Evolutionary conservation across 169 alveolate species (phyloP), one percentile per base, ranked within the genome.

Genomic region (Cryptosporidium baileyi): DNA sequence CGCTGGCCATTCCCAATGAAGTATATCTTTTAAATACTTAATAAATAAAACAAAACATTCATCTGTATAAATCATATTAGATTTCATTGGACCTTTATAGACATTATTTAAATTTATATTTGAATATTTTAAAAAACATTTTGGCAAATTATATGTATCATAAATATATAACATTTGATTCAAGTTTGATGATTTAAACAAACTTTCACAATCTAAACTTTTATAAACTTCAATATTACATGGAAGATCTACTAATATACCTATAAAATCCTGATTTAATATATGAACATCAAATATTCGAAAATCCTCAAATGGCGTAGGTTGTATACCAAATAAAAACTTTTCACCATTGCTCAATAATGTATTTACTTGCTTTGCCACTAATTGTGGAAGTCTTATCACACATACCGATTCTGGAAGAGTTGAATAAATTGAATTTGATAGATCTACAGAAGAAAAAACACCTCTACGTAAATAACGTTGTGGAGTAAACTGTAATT

Each of bases 1-100:
- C 8, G 90, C 92, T 24, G 92, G 93, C 96, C 96, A 93, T 82
- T 93, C 96, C 96, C 96, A 93, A 80, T 90, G 80, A 44, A 89
- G 67, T 24, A 80, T 60, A 30, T 90, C 93, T 34, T 89, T 80
- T 67, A 93, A 54, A 34, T 74, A 74, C 24, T 19, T 43, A 54
- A 74, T 52, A 34, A 74, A 74, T 30, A 60, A 51, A n/a, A 34
- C 67, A 19, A 51, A 74, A n/a, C 54, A 51, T 19, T 22, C 60
- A n/a, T 74, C 85, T 13, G 67, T n/a, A 19, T 74, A 74, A 38
- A 59, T 45, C 60, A 26, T 54, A 74, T 34, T 74, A 17, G 85
- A 74, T 13, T 34, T 74, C 60, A 74, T 52, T 19, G 60, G 63
- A 11, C 85, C 65, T 34, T 36, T 52, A 19, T 74, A 51, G 26